phyloP scores from a whole-genome alignment of 148 eudicot genomes.

The Polygonum maritimum region DNA sequence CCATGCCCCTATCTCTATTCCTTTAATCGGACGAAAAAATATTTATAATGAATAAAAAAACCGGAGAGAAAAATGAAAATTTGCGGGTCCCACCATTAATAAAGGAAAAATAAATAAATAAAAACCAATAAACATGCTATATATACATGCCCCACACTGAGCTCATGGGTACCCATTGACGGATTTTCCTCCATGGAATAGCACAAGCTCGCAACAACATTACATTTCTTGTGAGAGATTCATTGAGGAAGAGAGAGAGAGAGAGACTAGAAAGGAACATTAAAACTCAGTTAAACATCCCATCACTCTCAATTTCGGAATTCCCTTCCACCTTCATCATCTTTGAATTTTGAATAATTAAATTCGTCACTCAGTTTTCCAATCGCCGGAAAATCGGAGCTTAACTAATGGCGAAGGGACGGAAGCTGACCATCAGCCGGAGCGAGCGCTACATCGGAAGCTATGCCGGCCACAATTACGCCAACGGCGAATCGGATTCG shows the following conservation, averaged over 20 bases:
- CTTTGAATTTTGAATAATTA: background rate
- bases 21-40: too few species aligned
- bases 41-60: too few species aligned
- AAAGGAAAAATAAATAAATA: background rate
- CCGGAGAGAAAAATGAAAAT: background rate
- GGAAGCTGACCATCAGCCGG: slow-evolving; percentile 52
- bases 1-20: too few species aligned
- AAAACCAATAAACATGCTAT: background rate
- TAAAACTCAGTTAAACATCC: background rate
- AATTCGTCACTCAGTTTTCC: background rate
- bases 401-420: slow-evolving; percentile 66
- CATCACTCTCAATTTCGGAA: background rate
- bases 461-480: slow-evolving; percentile 16
- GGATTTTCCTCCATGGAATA: slow-evolving; percentile 7
- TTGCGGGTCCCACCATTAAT: background rate
- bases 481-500: slow-evolving; percentile 12
- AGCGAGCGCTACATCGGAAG: slow-evolving; percentile 61
- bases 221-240: background rate
- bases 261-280: background rate
- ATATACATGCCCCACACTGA: slow-evolving; percentile 8
- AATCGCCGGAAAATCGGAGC: background rate
- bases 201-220: background rate
- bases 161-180: slow-evolving; percentile 5
- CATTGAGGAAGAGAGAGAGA: background rate
- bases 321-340: background rate